These are phyloP conservation scores for Debaryomyces sp. DNA, from an alignment of 1,139 yeast species.

Conservation along the genomic window DNA sequence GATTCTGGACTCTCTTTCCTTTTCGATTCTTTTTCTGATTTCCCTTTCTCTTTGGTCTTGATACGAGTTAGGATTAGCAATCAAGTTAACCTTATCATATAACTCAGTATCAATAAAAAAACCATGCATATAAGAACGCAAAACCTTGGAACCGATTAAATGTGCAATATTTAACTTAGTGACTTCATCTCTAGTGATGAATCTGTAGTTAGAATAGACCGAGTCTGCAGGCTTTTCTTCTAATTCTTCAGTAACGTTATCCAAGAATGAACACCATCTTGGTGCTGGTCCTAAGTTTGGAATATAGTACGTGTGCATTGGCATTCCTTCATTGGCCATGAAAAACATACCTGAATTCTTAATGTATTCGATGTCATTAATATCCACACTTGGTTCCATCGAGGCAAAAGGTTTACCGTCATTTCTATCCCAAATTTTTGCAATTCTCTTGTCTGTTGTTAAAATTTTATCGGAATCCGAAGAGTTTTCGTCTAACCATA, in stretches of 20 bases:
- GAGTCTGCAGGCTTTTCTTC: slow-evolving; percentile 92
- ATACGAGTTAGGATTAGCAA: slow-evolving; percentile 89
- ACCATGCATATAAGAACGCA: slow-evolving; percentile 98
- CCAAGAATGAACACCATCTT: slow-evolving; percentile 96
- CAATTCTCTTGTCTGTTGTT: slow-evolving; percentile 88
- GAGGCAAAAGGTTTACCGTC: slow-evolving; percentile 87
- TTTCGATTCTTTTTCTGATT: slow-evolving; percentile 82
- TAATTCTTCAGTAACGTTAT: slow-evolving; percentile 92
- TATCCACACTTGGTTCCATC: slow-evolving; percentile 96
- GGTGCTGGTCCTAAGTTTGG: slow-evolving; percentile 98
- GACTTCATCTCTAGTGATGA: slow-evolving; percentile 90
- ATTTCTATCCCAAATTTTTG: slow-evolving; percentile 85
- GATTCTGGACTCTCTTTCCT: slow-evolving; percentile 93
- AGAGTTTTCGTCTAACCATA: slow-evolving; percentile 69
- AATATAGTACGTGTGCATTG: slow-evolving; percentile 95
- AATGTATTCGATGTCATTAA: slow-evolving; percentile 88
- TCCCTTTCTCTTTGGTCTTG: slow-evolving; percentile 92
- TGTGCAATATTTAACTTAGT: slow-evolving; percentile 78
- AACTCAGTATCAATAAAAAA: slow-evolving; percentile 89
- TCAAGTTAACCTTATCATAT: slow-evolving; percentile 88
- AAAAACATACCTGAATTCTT: slow-evolving; percentile 94
- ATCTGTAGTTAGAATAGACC: slow-evolving; percentile 92
- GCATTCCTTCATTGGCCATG: slow-evolving; percentile 95
- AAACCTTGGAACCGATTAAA: slow-evolving; percentile 87
- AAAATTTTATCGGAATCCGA: slow-evolving; percentile 58